Base-by-base conservation (phyloP, 192 early-diverging fungal species). In the Funneliformis geosporum region DNA sequence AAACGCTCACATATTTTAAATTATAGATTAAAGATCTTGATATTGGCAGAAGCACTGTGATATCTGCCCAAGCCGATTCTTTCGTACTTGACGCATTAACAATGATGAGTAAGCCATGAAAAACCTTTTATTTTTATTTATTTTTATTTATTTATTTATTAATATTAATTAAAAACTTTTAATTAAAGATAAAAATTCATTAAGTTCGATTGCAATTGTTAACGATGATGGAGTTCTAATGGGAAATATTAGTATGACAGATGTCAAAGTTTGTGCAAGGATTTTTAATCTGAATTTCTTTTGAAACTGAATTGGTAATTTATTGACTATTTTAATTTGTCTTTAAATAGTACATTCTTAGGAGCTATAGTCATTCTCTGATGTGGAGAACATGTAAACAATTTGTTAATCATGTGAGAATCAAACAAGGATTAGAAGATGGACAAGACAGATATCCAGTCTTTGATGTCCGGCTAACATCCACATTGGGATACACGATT, bases 381-480 rank as follows among this genome's bases (percentile, higher is more conserved):
- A 72, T 91, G 11, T 82, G 81, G 80, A 85, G 84, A 39, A 90
- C 89, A 7, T 91, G 90, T 79, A 84, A 92, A 33, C 87, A 93
- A 47, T 89, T 93, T 60, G 83, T 93, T 18, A 86, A 86, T 60
- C 82, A 85, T 43, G 88, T 90, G 14, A 82, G 91, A 73, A 88
- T 84, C 23, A 66, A 87, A 43, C 90, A 92, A 83, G 93, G 93
- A 0, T 61, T 93, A 46, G 84, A 90, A 46, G 92, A 93, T 55
- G 92, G 92, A 60, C 80, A 88, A 87, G 91, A 92, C 76, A 87
- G 88, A 27, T 81, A 87, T 25, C 93, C 95, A 0, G 91, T 96
- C 10, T 93, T 96, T 81, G 91, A 93, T 61, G 94, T 94, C 0
- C 85, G 90, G 16, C 85, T 90, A 16, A 89, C 90, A 67, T 91